Conservation (phyloP, 1,284 basidiomycete species). For the Laetiporus sulphureus region DNA sequence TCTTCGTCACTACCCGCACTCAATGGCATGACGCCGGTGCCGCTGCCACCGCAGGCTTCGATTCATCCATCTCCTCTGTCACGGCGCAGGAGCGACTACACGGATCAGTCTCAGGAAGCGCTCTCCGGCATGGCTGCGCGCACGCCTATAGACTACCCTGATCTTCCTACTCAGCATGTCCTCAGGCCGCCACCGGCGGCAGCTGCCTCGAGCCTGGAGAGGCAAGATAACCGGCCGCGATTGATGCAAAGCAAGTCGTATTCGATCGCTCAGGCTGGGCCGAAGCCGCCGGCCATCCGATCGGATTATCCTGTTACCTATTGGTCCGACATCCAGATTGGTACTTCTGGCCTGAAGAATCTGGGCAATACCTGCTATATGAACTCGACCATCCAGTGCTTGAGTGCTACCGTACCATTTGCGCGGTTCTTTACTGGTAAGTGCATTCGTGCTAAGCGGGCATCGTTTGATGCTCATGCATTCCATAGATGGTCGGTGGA, state of each 20-base stretch:
- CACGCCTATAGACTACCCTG: slow-evolving; percentile 75
- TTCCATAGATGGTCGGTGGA: slow-evolving; percentile 76
- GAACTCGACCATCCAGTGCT: slow-evolving; percentile 96
- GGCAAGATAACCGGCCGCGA: slow-evolving; percentile 60
- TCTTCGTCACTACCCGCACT: slow-evolving; percentile 25
- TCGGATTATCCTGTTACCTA: slow-evolving; percentile 74
- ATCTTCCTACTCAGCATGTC: slow-evolving; percentile 51
- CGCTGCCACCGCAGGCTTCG: slow-evolving; percentile 74
- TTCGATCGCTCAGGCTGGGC: slow-evolving; percentile 23
- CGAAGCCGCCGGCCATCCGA: slow-evolving; percentile 51
- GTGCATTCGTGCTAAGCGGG: slow-evolving; percentile 4
- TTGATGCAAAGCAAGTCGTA: slow-evolving; percentile 28
- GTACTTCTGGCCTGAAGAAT: slow-evolving; percentile 88
- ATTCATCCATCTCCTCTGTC: slow-evolving; percentile 66
- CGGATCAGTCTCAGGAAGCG: slow-evolving; percentile 72
- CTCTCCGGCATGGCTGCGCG: slow-evolving; percentile 45
- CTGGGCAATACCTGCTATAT: slow-evolving; percentile 99
- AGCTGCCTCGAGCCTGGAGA: slow-evolving; percentile 58
- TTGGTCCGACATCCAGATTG: slow-evolving; percentile 76
- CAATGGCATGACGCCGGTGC: slow-evolving; percentile 38
- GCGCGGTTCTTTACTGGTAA: slow-evolving; percentile 83
- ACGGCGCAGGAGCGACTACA: slow-evolving; percentile 71
- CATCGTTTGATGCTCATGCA: background rate
- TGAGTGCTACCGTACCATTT: slow-evolving; percentile 89
- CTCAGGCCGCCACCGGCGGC: slow-evolving; percentile 74